Percentiles rank a stretch among this genome's conserved stretches.
phyloP scores from a whole-genome alignment of 108 stramenopile species.

The Pseudonitzschia multistriata region DNA sequence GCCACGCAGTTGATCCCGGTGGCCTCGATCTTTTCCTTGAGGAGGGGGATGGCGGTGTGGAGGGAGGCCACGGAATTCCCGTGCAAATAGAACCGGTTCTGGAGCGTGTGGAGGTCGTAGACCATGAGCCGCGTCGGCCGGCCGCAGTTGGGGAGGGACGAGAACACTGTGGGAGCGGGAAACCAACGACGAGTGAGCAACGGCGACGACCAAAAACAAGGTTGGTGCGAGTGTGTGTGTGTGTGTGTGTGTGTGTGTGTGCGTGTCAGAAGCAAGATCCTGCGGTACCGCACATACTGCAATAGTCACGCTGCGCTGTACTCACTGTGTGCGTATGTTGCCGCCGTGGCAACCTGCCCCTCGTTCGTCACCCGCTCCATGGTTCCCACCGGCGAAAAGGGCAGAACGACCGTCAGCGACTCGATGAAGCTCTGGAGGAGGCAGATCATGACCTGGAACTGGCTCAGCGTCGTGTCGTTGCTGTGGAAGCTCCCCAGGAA shows the following conservation, averaged over 20 bases:
- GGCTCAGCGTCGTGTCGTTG: slow-evolving; percentile 90
- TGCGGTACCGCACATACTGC: neutral
- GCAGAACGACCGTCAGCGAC: slow-evolving; percentile 80
- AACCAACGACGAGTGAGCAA: neutral
- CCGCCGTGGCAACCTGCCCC: slow-evolving; percentile 86
- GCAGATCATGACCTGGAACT: slow-evolving; percentile 87
- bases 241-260: too few species aligned
- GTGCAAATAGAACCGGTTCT: slow-evolving; percentile 82
- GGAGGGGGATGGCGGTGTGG: slow-evolving; percentile 79
- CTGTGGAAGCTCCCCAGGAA: slow-evolving; percentile 85
- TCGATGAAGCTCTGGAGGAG: slow-evolving; percentile 80
- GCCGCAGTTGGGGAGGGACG: slow-evolving; percentile 77
- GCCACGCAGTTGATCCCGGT: slow-evolving; percentile 67
- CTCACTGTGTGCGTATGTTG: slow-evolving; percentile 76
- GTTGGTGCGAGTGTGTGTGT: too few species aligned
- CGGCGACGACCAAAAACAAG: neutral
- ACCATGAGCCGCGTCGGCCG: slow-evolving; percentile 83
- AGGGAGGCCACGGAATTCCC: slow-evolving; percentile 77
- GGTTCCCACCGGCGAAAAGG: slow-evolving; percentile 83
- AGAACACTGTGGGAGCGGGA: slow-evolving; percentile 45
- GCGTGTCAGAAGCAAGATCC: neutral
- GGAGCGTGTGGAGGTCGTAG: slow-evolving; percentile 89
- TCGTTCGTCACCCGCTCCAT: slow-evolving; percentile 87
- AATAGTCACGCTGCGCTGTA: neutral
- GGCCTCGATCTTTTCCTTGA: slow-evolving; percentile 47